Base-by-base conservation (phyloP, 2,329 filamentous ascomycete genomes). In the Passalora sequoiae region DNA sequence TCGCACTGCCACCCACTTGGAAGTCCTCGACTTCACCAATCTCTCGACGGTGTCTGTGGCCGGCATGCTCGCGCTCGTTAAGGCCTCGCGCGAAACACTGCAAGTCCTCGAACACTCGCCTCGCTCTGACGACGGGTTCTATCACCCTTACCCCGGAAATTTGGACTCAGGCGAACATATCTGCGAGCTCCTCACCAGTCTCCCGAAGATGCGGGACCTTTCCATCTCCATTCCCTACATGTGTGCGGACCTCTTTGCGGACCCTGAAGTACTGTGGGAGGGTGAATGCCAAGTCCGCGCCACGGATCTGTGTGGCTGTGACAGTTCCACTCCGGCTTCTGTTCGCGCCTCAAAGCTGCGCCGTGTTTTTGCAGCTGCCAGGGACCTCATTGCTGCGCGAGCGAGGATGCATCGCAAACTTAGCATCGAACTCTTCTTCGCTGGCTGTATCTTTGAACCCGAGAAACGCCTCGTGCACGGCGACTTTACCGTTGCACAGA, bases 11-110 rank as follows among this genome's bases (percentile, higher is more conserved):
- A 73, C 66, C 1, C 66, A 66, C 35, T 68, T 77, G 16, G 67
- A 74, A 49, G 72, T 73, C 46, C 70, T 77, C 35, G 72, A 77
- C 57, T 61, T 77, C 51, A 75, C 73, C 6, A 73, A 73, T 52
- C 69, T 74, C 40, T 72, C 70, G 13, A 74, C 71, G 40, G 67
- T 76, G 50, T 71, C 72, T 16, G 73, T 76, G 30, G 69, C 73
- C 27, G 67, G 72, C 35, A 69, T 77, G 47, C 71, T 76, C 56
- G 69, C 72, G 16, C 65, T 77, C 17, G 69, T 76, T 40, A 70
- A 70, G 54, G 67, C 72, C 17, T 74, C 73, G 2, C 64, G 63
- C 46, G 55, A 61, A 36, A 74, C 72, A 6, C 61, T 76, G 12
- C 67, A 69, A 38, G 70, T 75, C 32, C 65, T 76, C 17, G 73